These are phyloP conservation scores for Alternaria viburni DNA, from an alignment of 2,329 filamentous ascomycete species.

Conservation along the genomic window DNA sequence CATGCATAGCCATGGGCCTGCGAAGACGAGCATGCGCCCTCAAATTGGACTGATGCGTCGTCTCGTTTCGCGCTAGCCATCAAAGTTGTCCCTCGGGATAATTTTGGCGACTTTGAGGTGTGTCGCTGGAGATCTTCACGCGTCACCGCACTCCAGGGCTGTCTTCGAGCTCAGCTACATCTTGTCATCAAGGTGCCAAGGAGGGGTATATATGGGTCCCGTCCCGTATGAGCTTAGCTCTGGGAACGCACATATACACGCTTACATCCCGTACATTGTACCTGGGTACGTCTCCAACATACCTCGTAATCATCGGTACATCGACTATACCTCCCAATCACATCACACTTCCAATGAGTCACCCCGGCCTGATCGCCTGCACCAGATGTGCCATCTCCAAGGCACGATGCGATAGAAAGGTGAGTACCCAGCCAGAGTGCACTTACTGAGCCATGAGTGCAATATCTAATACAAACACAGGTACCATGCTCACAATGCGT, in stretches of 20 bases:
- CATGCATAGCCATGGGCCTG: not conserved
- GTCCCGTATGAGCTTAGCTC: not conserved
- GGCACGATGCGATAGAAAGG: slow-evolving; percentile 9
- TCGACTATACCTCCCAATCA: not conserved
- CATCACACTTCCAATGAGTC: not conserved
- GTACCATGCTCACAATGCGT: slow-evolving; percentile 13
- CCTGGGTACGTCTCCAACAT: not conserved
- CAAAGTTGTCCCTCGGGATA: not conserved
- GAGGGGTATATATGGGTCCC: not conserved
- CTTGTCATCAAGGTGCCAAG: not conserved
- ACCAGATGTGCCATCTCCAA: slow-evolving; percentile 12
- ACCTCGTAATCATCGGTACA: not conserved
- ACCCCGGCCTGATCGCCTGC: slow-evolving; percentile 7
- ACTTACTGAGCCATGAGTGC: not conserved
- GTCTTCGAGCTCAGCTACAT: not conserved
- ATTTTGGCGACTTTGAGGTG: not conserved
- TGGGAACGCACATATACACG: not conserved
- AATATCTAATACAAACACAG: not conserved
- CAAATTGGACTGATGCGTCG: not conserved
- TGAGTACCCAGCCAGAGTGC: not conserved
- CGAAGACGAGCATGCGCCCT: not conserved
- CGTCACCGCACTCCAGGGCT: not conserved
- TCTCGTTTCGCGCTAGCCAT: not conserved
- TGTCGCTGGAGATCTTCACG: not conserved
- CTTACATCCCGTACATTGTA: not conserved